A percentile compares a stretch with the other conserved stretches of the same genome.
Conservation (phyloP, 139 green algal species). For the Edaphochlamys debaryana region DNA sequence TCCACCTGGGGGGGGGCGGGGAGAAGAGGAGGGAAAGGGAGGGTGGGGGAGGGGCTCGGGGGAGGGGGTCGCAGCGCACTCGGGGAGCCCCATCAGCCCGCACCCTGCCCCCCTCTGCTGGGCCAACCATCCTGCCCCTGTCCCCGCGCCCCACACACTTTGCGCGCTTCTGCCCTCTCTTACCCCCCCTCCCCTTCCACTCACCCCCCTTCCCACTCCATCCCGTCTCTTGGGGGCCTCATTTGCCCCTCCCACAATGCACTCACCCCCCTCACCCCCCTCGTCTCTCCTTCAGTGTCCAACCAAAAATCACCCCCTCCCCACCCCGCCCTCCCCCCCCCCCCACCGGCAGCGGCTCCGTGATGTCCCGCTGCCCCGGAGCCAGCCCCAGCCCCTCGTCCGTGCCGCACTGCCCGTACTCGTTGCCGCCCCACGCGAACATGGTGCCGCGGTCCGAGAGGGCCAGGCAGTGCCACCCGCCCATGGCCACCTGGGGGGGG, state of each 20-base stretch:
- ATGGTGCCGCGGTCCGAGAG: constrained; percentile 64
- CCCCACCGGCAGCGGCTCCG: constrained; percentile 51
- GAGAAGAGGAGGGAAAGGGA: too few species aligned
- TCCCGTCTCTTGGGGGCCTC: background rate
- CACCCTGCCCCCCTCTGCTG: too few species aligned
- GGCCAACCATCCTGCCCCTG: too few species aligned
- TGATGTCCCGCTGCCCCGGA: constrained; percentile 65
- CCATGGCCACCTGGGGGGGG: constrained; percentile 80
- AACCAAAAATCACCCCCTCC: background rate
- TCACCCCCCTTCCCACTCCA: background rate
- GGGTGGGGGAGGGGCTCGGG: too few species aligned
- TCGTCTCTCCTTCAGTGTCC: too few species aligned
- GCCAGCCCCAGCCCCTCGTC: constrained; percentile 34
- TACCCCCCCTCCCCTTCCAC: background rate
- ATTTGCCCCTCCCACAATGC: too few species aligned
- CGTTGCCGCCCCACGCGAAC: constrained; percentile 88
- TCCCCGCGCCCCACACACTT: too few species aligned
- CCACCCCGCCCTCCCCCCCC: background rate
- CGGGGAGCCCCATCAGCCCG: too few species aligned
- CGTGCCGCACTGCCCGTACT: constrained; percentile 88
- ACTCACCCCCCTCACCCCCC: background rate
- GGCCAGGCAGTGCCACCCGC: constrained; percentile 93
- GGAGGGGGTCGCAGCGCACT: too few species aligned
- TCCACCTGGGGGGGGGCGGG: background rate
- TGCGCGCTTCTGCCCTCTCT: too few species aligned